Evolutionary conservation across 139 green algal species (phyloP).

Genomic region (Chlorella vulgaris): DNA sequence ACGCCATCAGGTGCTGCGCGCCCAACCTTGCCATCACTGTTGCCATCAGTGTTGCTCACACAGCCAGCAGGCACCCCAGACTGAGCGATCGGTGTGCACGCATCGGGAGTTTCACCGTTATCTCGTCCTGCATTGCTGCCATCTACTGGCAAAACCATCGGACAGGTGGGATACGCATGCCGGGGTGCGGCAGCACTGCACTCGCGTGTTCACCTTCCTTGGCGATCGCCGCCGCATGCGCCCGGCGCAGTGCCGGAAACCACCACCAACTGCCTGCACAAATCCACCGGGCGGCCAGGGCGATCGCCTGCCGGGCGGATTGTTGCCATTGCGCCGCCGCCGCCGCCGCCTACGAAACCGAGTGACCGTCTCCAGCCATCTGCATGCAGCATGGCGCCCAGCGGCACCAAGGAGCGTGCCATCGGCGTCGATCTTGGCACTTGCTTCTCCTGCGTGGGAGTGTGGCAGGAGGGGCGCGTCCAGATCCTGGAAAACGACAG

Average conservation of each 20-base stretch:
- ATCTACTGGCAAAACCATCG: not conserved
- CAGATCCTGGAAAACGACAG: constrained; percentile 95
- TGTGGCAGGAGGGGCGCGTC: constrained; percentile 83
- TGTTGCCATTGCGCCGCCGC: not conserved
- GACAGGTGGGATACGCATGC: too few relatives aligned
- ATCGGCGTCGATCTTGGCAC: constrained; percentile 84
- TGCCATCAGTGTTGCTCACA: too few relatives aligned
- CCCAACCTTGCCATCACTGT: too few relatives aligned
- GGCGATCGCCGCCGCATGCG: too few relatives aligned
- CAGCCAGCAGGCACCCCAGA: too few relatives aligned
- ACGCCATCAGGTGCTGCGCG: too few relatives aligned
- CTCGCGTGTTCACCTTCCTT: too few relatives aligned
- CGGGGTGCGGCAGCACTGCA: too few relatives aligned
- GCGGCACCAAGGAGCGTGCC: not conserved
- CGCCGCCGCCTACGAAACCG: too few relatives aligned
- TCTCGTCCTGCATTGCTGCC: not conserved
- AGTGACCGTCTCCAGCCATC: too few relatives aligned
- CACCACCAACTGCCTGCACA: not conserved
- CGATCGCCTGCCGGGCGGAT: not conserved
- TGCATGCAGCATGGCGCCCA: not conserved
- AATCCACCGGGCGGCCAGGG: not conserved
- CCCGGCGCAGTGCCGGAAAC: not conserved
- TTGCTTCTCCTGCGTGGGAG: constrained; percentile 59
- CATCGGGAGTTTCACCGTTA: not conserved
- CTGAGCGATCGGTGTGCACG: not conserved